Percentiles rank a stretch among this genome's conserved stretches.
Conservation (phyloP, 805 yeast genomes). For the Saccharomycopsis olivae region DNA sequence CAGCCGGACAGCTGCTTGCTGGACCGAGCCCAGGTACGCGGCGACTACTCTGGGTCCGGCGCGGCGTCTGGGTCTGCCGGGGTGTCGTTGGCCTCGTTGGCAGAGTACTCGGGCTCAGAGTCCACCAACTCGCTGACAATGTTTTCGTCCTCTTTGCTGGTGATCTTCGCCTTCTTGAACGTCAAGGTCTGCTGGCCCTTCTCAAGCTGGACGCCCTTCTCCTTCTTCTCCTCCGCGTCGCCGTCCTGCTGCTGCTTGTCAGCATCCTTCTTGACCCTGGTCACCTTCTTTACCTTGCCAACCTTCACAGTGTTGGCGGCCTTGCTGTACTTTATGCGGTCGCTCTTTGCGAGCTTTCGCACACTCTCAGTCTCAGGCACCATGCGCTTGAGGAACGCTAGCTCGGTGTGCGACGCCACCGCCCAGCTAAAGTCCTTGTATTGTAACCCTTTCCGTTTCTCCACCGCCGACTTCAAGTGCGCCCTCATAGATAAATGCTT, state of each 20-base stretch:
- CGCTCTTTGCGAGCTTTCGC: conserved; percentile 35
- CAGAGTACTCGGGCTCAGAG: conserved; percentile 21
- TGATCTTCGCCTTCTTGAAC: conserved; percentile 21
- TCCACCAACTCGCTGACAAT: conserved; percentile 19
- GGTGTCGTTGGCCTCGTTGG: conserved; percentile 14
- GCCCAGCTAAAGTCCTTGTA: conserved; percentile 64
- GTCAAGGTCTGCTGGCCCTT: conserved; percentile 34
- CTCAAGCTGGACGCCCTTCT: conserved; percentile 20
- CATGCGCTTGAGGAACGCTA: conserved; percentile 52
- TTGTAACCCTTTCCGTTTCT: conserved; percentile 55
- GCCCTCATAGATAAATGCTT: conserved; percentile 67
- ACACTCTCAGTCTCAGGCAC: conserved; percentile 53
- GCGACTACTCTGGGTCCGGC: no score
- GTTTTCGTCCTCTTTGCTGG: conserved; percentile 5
- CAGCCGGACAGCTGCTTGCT: no score
- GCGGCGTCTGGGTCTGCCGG: no score
- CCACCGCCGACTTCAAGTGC: conserved; percentile 48
- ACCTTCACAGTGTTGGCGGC: no score
- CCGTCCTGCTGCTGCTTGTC: no score
- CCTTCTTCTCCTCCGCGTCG: conserved; percentile 2
- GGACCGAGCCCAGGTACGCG: no score
- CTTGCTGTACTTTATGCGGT: conserved; percentile 26
- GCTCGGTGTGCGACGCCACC: conserved; percentile 45
- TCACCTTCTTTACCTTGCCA: conserved; percentile 8
- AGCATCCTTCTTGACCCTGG: no score